These are phyloP conservation scores for Mesembryanthemum crystallinum DNA, from an alignment of 148 eudicot genomes.

Conservation along the genomic window DNA sequence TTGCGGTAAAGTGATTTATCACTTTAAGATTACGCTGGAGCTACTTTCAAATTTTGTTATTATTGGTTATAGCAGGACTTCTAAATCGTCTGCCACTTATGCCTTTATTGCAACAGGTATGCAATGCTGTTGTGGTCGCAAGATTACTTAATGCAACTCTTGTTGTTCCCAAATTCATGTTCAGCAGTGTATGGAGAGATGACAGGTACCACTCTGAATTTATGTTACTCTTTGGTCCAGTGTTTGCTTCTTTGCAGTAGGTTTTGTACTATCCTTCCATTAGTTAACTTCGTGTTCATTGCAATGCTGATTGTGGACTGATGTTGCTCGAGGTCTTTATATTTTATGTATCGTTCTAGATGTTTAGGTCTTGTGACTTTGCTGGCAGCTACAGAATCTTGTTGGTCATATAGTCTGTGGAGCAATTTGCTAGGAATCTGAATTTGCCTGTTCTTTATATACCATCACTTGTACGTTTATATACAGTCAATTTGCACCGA, in stretches of 20 bases:
- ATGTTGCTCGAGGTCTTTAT: neutral
- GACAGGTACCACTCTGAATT: slow-evolving; percentile 47
- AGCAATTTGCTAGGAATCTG: neutral
- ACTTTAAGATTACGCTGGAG: neutral
- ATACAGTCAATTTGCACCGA: neutral
- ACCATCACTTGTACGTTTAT: neutral
- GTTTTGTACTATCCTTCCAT: neutral
- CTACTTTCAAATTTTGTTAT: slow-evolving; percentile 2
- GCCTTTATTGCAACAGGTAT: slow-evolving; percentile 53
- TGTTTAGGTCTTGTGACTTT: neutral
- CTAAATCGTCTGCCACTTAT: slow-evolving; percentile 7
- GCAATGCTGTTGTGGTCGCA: slow-evolving; percentile 97
- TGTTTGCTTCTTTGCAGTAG: neutral
- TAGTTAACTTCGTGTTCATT: neutral
- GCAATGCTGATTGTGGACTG: neutral
- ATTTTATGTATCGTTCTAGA: neutral
- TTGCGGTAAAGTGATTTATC: slow-evolving; percentile 58
- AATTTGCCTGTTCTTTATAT: neutral
- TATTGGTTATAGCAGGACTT: neutral
- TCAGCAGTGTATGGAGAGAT: slow-evolving; percentile 98
- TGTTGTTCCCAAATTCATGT: slow-evolving; percentile 89
- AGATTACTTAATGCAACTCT: slow-evolving; percentile 95
- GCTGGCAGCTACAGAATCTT: neutral
- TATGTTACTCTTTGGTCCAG: neutral
- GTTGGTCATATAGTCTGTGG: neutral